phyloP scores from a whole-genome alignment of 2,329 filamentous ascomycete genomes.

The Calonectria pseudoturangicola region DNA sequence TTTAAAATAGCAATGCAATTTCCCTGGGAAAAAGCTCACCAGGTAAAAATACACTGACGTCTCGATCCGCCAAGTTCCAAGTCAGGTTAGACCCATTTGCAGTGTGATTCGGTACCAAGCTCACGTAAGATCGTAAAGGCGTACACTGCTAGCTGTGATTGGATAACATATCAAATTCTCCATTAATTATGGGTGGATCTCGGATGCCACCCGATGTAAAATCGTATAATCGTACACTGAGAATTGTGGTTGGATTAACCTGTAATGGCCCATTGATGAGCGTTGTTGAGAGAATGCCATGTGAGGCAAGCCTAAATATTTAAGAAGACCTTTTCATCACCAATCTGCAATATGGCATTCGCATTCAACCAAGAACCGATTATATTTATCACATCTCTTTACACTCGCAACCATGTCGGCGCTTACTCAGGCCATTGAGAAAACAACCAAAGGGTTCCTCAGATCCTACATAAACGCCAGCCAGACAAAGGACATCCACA shows the following conservation, averaged over 20 bases:
- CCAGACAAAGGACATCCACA: not conserved
- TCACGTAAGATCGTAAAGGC: slow-evolving; percentile 16
- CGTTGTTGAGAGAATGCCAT: not conserved
- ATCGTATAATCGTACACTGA: not conserved
- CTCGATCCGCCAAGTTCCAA: too few species aligned
- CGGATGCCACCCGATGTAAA: not conserved
- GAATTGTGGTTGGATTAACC: not conserved
- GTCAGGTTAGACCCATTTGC: too few species aligned
- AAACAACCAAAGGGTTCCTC: slow-evolving; percentile 16
- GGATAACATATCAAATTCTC: not conserved
- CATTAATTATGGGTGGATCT: not conserved
- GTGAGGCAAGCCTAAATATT: not conserved
- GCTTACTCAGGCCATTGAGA: not conserved
- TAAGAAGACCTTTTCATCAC: not conserved
- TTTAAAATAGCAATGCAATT: too few species aligned
- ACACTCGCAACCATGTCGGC: not conserved
- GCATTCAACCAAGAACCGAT: too few species aligned
- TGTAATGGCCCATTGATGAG: not conserved
- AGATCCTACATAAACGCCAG: slow-evolving; percentile 1
- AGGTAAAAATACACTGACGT: too few species aligned
- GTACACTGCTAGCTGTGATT: slow-evolving; percentile 3
- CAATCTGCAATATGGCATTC: not conserved
- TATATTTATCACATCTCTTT: too few species aligned
- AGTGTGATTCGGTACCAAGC: not conserved
- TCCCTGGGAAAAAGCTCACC: too few species aligned